Evolutionary conservation across 805 yeast species (phyloP).

Genomic region (Candida sonorensis): DNA sequence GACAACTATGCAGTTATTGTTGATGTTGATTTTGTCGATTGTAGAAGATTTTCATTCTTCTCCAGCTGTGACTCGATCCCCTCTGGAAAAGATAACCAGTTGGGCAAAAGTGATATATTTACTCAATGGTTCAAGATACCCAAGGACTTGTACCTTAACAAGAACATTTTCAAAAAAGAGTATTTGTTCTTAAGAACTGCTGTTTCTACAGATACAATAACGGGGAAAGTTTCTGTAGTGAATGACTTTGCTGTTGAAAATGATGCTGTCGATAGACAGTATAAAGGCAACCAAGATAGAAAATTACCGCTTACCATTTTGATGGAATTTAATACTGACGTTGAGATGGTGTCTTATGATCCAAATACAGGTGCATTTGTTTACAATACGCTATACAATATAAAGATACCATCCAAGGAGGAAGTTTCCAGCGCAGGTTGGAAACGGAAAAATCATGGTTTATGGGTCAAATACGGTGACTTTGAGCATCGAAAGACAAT

Average conservation of each 20-base stretch:
- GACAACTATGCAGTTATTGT: constrained; percentile 6
- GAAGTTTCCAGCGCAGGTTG: constrained; percentile 38
- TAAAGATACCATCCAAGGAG: constrained; percentile 4
- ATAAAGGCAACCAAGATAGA: constrained; percentile 1
- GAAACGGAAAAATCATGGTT: constrained; percentile 39
- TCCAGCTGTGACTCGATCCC: constrained; percentile 2
- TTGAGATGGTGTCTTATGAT: too few relatives aligned
- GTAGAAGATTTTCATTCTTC: constrained; percentile 7
- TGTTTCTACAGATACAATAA: constrained; percentile 3
- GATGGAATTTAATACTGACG: constrained; percentile 4
- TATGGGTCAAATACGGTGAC: constrained; percentile 55
- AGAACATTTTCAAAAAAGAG: constrained; percentile 6
- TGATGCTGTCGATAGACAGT: constrained; percentile 5
- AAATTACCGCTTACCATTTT: constrained; percentile 6
- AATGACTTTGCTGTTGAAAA: constrained; percentile 11
- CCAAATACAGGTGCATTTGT: too few relatives aligned
- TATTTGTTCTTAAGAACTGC: constrained; percentile 12
- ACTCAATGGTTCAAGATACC: constrained; percentile 13
- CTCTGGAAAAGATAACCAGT: constrained; percentile 5
- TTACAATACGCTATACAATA: not conserved
- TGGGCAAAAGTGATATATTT: constrained; percentile 1
- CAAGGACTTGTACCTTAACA: constrained; percentile 15
- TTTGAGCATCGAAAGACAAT: constrained; percentile 30
- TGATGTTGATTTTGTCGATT: constrained; percentile 11
- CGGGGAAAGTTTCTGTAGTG: constrained; percentile 1